These are phyloP conservation scores for Dichotomocladium elegans DNA, from an alignment of 371 early-diverging fungal species.

Conservation along the genomic window DNA sequence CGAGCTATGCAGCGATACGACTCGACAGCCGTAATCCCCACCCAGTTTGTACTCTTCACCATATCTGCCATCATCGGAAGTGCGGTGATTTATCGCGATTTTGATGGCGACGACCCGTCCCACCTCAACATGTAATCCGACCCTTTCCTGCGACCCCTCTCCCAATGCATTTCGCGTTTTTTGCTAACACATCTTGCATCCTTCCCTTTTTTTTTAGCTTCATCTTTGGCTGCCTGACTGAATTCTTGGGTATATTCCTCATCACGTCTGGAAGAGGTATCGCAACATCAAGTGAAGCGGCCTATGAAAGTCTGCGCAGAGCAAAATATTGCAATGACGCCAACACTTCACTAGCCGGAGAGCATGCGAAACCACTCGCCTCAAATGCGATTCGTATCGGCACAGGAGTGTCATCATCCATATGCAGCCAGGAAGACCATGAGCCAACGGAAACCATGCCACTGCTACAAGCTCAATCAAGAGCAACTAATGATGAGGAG, in stretches of 20 bases:
- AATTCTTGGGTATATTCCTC: slow-evolving; percentile 69
- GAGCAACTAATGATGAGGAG: background rate
- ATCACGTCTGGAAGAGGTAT: slow-evolving; percentile 52
- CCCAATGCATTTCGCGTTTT: too few species aligned
- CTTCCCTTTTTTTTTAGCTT: slow-evolving; percentile 38
- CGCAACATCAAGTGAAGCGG: background rate
- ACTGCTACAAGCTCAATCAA: background rate
- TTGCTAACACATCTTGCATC: too few species aligned
- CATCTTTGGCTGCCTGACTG: slow-evolving; percentile 56
- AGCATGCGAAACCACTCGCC: background rate
- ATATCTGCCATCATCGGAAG: slow-evolving; percentile 72
- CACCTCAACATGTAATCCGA: slow-evolving; percentile 10
- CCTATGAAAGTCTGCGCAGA: too few species aligned
- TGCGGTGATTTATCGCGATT: slow-evolving; percentile 69
- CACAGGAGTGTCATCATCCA: background rate
- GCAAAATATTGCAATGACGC: too few species aligned
- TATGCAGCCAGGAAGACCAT: background rate
- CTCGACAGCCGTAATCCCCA: slow-evolving; percentile 74
- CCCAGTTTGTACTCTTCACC: slow-evolving; percentile 78
- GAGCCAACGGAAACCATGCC: slow-evolving; percentile 1
- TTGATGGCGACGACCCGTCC: slow-evolving; percentile 38
- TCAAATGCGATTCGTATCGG: background rate
- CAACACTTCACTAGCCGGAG: too few species aligned
- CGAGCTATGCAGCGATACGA: slow-evolving; percentile 66
- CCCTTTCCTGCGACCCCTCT: too few species aligned